A percentile compares a stretch with the other conserved stretches of the same genome.
phyloP scores from a whole-genome alignment of 2,329 filamentous ascomycete genomes.

The Plenodomus lindquistii region DNA sequence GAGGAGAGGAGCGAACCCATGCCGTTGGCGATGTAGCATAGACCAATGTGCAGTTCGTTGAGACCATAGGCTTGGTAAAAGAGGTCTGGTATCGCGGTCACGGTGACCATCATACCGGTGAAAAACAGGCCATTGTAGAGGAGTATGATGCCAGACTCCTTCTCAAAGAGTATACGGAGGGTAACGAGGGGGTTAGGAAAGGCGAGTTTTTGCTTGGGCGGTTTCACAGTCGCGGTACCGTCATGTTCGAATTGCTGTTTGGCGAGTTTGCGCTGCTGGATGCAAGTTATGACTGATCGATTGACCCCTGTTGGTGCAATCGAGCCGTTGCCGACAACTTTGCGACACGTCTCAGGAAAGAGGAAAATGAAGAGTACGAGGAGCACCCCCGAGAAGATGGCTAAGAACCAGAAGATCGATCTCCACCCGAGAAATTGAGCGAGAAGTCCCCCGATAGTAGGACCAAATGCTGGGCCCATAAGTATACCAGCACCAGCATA shows the following conservation, averaged over 20 bases:
- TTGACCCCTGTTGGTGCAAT: slow-evolving; percentile 38
- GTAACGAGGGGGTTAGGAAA: slow-evolving; percentile 34
- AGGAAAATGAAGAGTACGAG: slow-evolving; percentile 43
- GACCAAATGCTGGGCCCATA: slow-evolving; percentile 38
- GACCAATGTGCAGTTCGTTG: slow-evolving; percentile 33
- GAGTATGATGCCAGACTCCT: slow-evolving; percentile 36
- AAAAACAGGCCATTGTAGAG: slow-evolving; percentile 41
- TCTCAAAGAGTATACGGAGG: slow-evolving; percentile 33
- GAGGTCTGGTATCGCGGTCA: slow-evolving; percentile 29
- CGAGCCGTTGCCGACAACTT: slow-evolving; percentile 49
- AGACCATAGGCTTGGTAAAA: slow-evolving; percentile 34
- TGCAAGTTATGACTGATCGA: slow-evolving; percentile 33
- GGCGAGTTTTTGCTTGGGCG: slow-evolving; percentile 21
- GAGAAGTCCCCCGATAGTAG: slow-evolving; percentile 40
- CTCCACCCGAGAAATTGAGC: slow-evolving; percentile 43
- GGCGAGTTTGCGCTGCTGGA: slow-evolving; percentile 30
- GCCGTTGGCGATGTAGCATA: slow-evolving; percentile 38
- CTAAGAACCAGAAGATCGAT: slow-evolving; percentile 48
- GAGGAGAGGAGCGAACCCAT: slow-evolving; percentile 31
- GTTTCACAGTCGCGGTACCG: background rate
- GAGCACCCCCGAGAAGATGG: slow-evolving; percentile 46
- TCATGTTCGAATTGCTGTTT: slow-evolving; percentile 2
- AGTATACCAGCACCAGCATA: slow-evolving; percentile 59
- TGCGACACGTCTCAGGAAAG: slow-evolving; percentile 50
- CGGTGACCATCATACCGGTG: slow-evolving; percentile 37